Base-by-base conservation (phyloP, 2,329 filamentous ascomycete genomes). In the Verticillium albo-atrum region DNA sequence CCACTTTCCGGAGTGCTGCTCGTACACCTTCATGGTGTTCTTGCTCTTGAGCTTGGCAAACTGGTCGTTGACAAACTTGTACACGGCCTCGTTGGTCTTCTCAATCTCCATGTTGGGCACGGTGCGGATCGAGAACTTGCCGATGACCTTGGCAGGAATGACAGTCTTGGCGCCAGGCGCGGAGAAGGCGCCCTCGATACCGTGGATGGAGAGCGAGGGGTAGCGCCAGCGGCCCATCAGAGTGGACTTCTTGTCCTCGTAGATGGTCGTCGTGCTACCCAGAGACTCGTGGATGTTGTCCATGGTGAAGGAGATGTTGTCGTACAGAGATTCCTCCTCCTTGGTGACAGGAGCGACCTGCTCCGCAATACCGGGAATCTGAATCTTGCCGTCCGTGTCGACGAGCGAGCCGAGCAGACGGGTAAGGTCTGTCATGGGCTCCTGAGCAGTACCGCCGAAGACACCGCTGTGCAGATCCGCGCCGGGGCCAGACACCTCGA, bases 41-140 rank as follows among this genome's bases (percentile, higher is more conserved):
- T 99, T 99, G 77, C 89, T 95, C 65, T 86, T 85, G 34, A 98
- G 83, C 77, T 92, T 92, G 68, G 89, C 88, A 74, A 96, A 97
- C 66, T 90, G 87, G 65, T 90, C 87, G 71, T 94, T 84, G 64
- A 98, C 83, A 74, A 93, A 90, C 74, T 90, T 88, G 79, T 87
- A 90, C 51, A 99, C 94, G 52, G 89, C 82, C 71, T 87, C 84
- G 78, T 96, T 96, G 70, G 97, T 96, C 71, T 89, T 86, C 59
- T 92, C 88, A 68, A 92, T 92, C 73, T 97, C 90, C 95, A 99
- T 99, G 79, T 99, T 87, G 57, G 95, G 95, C 25, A 99, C 95
- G 35, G 93, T 98, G 67, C 95, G 89, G 78, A 99, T 97, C 56
- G 91, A 96, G 82, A 99, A 99, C 80, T 99, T 99, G 77, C 95